Percentiles rank a stretch among this genome's conserved stretches.
Evolutionary conservation across 805 yeast genomes (phyloP).

Genomic region (Millerozyma acaciae): DNA sequence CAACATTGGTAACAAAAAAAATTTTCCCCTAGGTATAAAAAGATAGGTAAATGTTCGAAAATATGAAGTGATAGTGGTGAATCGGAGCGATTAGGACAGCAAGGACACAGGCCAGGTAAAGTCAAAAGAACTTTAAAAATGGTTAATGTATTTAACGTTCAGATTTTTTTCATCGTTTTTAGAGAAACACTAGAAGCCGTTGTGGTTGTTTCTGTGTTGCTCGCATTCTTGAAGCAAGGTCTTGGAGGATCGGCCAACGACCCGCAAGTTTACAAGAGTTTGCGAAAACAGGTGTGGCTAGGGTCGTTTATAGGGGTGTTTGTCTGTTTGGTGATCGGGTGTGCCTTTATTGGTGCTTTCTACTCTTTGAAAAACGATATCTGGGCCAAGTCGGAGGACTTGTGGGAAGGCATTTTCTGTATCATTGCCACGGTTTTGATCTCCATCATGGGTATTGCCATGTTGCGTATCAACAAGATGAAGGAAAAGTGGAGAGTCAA

Average conservation of each 20-base stretch:
- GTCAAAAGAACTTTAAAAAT: conserved; percentile 3
- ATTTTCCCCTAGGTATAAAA: no score
- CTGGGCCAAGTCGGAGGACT: conserved; percentile 83
- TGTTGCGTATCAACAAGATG: conserved; percentile 94
- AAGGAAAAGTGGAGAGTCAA: conserved; percentile 95
- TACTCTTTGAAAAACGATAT: conserved; percentile 77
- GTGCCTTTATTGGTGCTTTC: conserved; percentile 92
- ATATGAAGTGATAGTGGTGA: no score
- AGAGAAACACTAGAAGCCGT: conserved; percentile 95
- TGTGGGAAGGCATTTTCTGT: conserved; percentile 97
- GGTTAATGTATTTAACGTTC: conserved; percentile 58
- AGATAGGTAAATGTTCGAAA: no score
- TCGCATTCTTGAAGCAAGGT: conserved; percentile 89
- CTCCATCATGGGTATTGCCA: conserved; percentile 91
- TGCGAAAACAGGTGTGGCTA: conserved; percentile 80
- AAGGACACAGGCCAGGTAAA: neutral
- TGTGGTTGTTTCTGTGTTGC: conserved; percentile 81
- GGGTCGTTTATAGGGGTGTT: conserved; percentile 74
- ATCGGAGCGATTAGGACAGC: no score
- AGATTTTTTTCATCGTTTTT: conserved; percentile 83
- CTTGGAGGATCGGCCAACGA: conserved; percentile 55
- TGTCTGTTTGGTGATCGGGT: conserved; percentile 80
- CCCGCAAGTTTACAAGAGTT: conserved; percentile 50
- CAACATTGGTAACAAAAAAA: no score
- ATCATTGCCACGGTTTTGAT: conserved; percentile 86